Evolutionary conservation across 352 stramenopile genomes (phyloP), one percentile per base, ranked within the genome.

Genomic region (Phytophthora megakarya): DNA sequence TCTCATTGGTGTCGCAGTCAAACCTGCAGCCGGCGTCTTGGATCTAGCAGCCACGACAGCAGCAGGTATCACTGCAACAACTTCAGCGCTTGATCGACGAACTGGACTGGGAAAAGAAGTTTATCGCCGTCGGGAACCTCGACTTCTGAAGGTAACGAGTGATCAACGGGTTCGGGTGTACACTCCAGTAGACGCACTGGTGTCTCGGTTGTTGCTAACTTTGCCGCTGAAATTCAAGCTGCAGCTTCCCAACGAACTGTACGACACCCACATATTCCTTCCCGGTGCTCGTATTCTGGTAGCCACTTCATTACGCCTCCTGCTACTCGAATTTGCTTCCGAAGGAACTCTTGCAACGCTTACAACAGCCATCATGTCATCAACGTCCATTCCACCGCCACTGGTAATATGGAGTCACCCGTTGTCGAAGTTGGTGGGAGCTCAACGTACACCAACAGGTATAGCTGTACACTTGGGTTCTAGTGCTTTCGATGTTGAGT

Each of bases 1-100:
- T 3, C 59, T 97, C 9, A 86, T 97, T 18, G 90, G 90, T 13
- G 86, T 96, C 12, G 90, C 89, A 1, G 84, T 97, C 22, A 97
- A 97, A 60, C 90, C 90, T 7, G 89, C 90, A 1, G 89, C 88
- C 0, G 90, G 90, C 16, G 82, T 96, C 9, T 53, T 97, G 7
- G 90, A 97, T 49, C 60, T 95, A 38, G 87, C 88, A 2, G 80
- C 86, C 6, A 84, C 82, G 37, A 86, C 85, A 3, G 88, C 89
- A 7, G 88, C 86, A 12, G 88, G 87, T 0, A 95, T 96, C 65
- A 94, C 85, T 11, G 88, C 87, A 12, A 95, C 88, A 1, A 85
- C 90, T 3, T 92, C 87, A 1, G 76, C 92, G 2, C 83, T 96
- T 45, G 88, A 96, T 65, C 85, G 84, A 47, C 88, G 43, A 75